Evolutionary conservation across 495 filamentous ascomycete genomes (phyloP), one percentile per base, ranked within the genome.

Genomic region (Tuber aestivum): DNA sequence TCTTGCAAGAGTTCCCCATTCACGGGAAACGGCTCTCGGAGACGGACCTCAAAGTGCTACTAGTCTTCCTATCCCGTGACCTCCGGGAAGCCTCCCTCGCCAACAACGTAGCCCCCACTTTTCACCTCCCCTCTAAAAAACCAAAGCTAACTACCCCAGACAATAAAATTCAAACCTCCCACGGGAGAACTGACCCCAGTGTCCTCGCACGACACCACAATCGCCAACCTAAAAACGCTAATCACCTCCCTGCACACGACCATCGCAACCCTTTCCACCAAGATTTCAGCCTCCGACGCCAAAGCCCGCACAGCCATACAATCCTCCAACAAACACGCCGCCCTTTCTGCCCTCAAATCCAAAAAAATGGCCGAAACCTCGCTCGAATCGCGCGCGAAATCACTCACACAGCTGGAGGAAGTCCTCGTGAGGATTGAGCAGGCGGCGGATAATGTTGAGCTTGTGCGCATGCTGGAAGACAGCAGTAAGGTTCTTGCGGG

Each of bases 401-500:
- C 91, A 0, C 87, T 95, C 1, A 84, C 84, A n/a, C 94, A 97
- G 83, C 86, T 97, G 0, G 93, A 97, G 83, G 90, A 92, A 69
- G 90, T 97, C 0, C 91, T 91, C 72, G 82, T 85, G 14, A 91
- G 90, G 80, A 94, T 99, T 73, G 90, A 97, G 83, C 91, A 94
- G 83, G 96, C 95, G 1, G 87, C 89, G 3, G 92, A 92, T 80
- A 93, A 97, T 71, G 88, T 97, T 27, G 90, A 92, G 74, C 86
- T 97, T 27, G 88, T 97, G 3, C 86, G 86, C 72, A 90, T 93
- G 16, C 95, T 99, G 91, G 89, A 94, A 81, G 89, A 90, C 32
- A 91, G 92, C 80, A 88, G 90, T 16, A 87, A 86, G 21, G 92
- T 92, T 9, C 86, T 99, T 40, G 87, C 87, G 69, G 87, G 85